Conservation (phyloP, 148 eudicot genomes). For the Fagopyrum tataricum region DNA sequence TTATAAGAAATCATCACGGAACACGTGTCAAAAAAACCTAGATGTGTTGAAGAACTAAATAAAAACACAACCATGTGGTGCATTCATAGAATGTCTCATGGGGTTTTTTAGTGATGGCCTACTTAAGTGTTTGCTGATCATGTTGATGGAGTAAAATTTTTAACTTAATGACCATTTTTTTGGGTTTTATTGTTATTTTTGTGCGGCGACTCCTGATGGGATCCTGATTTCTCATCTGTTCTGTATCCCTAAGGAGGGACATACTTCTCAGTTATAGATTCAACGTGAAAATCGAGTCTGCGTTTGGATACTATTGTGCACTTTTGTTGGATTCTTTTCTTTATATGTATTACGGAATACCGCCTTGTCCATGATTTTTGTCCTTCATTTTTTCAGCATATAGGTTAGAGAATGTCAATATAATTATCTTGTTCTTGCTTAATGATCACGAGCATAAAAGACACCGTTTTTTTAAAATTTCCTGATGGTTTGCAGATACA, state of each 20-base stretch:
- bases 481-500: conserved; percentile 27
- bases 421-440: neutral
- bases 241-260: neutral
- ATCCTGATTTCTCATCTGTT: neutral
- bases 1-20: neutral
- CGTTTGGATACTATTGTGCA: neutral
- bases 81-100: neutral
- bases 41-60: neutral
- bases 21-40: neutral
- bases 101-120: neutral
- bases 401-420: neutral
- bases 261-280: neutral
- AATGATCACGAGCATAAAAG: neutral
- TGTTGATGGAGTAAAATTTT: neutral
- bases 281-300: neutral
- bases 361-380: too few species aligned
- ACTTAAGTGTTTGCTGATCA: neutral
- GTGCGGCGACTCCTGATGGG: neutral
- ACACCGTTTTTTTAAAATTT: neutral
- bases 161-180: neutral
- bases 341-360: too few species aligned
- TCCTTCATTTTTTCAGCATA: neutral
- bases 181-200: neutral
- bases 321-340: neutral
- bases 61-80: neutral